Conservation (phyloP, 1,284 basidiomycete species). For the Rhodotorula sp. region DNA sequence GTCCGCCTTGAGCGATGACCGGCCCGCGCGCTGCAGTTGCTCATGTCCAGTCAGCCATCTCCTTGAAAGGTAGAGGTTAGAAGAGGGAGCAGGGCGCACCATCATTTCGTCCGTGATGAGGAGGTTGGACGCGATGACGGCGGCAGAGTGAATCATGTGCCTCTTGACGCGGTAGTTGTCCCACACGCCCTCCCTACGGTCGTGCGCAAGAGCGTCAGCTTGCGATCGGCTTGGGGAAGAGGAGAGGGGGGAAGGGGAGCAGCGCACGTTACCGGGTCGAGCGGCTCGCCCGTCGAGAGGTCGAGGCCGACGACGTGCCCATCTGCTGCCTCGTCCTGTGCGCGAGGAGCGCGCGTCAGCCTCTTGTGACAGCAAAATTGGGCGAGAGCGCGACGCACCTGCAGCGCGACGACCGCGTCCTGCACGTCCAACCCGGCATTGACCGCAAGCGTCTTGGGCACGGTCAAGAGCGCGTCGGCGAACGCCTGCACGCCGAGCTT, state of each 20-base stretch:
- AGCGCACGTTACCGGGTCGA: conserved; percentile 76
- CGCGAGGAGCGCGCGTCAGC: conserved; percentile 19
- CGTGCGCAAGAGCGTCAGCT: not conserved
- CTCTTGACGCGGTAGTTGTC: conserved; percentile 99
- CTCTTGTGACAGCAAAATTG: not conserved
- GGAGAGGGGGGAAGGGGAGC: no score
- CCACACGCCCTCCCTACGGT: conserved; percentile 77
- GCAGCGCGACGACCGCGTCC: conserved; percentile 86
- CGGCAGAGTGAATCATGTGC: conserved; percentile 96
- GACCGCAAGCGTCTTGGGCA: conserved; percentile 93
- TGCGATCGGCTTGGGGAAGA: no score
- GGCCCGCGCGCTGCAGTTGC: conserved; percentile 25
- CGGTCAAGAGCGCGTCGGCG: conserved; percentile 89
- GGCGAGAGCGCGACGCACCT: conserved; percentile 57
- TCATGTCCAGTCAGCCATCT: not conserved
- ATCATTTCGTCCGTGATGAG: conserved; percentile 55
- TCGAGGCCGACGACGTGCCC: conserved; percentile 89
- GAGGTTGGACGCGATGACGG: conserved; percentile 95
- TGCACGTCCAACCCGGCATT: conserved; percentile 99
- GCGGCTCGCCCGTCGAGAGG: conserved; percentile 89
- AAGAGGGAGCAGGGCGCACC: conserved; percentile 13
- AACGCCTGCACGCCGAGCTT: conserved; percentile 98
- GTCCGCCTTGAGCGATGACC: conserved; percentile 34
- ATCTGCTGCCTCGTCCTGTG: conserved; percentile 85
- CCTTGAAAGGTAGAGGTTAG: not conserved